Conservation (phyloP, 257 asterid species). For the Leonotis leonurus region DNA sequence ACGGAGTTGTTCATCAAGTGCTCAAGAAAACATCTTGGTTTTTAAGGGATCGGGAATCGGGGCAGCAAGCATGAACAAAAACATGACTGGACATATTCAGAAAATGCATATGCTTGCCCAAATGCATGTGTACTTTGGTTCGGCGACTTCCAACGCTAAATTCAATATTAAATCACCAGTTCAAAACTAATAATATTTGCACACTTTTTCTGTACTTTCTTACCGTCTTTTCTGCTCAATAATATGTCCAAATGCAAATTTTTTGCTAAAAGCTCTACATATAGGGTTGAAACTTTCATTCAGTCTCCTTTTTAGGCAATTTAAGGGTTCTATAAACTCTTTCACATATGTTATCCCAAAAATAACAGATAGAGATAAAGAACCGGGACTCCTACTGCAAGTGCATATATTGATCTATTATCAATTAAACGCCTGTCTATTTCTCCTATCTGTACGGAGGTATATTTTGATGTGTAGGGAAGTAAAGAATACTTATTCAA, state of each 20-base stretch:
- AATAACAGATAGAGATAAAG: background rate
- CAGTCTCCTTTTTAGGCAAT: background rate
- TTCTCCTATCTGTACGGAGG: background rate
- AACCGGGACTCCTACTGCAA: background rate
- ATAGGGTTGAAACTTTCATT: background rate
- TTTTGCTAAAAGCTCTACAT: background rate
- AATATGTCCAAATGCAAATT: background rate
- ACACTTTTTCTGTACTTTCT: no score
- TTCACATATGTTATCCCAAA: background rate
- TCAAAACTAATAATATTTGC: no score
- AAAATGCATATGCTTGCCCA: no score
- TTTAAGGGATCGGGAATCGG: background rate
- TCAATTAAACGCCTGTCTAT: background rate
- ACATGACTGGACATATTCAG: no score
- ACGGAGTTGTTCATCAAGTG: background rate
- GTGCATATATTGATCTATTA: background rate
- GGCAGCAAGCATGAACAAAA: background rate
- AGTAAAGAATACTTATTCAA: background rate
- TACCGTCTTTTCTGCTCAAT: no score
- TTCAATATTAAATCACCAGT: no score
- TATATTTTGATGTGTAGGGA: background rate
- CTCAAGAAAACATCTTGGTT: background rate
- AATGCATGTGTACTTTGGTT: no score
- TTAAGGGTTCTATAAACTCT: background rate
- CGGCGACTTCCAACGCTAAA: no score